A percentile compares a stretch with the other conserved stretches of the same genome.
Evolutionary conservation across 495 filamentous ascomycete genomes (phyloP).

Genomic region (Penicillium pancosmium): DNA sequence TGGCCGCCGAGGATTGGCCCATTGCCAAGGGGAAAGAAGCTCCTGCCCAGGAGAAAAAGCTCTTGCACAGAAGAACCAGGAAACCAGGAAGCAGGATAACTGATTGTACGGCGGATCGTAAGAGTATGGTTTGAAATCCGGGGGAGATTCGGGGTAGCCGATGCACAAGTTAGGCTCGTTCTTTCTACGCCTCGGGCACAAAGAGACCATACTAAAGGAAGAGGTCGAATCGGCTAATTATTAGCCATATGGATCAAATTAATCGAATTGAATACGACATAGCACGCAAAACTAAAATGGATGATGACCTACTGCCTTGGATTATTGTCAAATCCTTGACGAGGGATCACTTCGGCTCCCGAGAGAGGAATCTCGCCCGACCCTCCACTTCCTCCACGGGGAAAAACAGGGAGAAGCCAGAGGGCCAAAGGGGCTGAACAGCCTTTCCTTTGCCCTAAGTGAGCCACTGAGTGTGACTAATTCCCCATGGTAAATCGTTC

Average conservation of each 20-base stretch:
- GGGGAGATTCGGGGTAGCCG: background rate
- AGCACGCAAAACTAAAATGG: background rate
- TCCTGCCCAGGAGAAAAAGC: background rate
- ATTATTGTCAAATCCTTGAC: background rate
- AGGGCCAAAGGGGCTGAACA: slow-evolving; percentile 11
- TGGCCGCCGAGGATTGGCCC: background rate
- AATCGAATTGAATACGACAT: background rate
- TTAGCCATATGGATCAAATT: background rate
- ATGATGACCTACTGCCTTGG: background rate
- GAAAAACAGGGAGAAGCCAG: slow-evolving; percentile 18
- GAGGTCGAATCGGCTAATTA: background rate
- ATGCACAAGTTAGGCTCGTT: background rate
- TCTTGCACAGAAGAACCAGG: background rate
- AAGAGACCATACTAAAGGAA: background rate
- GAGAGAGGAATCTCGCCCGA: background rate
- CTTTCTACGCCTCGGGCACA: background rate
- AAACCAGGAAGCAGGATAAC: too few relatives aligned
- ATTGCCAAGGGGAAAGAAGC: background rate
- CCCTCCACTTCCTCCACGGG: slow-evolving; percentile 16
- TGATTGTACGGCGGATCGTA: background rate
- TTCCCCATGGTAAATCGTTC: slow-evolving; percentile 2
- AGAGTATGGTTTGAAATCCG: background rate
- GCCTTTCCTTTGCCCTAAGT: background rate
- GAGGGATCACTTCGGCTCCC: slow-evolving; percentile 2
- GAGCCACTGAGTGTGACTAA: slow-evolving; percentile 8